A percentile compares a stretch with the other conserved stretches of the same genome.
Conservation (phyloP, 192 early-diverging fungal species). For the Backusella liffmaniae region DNA sequence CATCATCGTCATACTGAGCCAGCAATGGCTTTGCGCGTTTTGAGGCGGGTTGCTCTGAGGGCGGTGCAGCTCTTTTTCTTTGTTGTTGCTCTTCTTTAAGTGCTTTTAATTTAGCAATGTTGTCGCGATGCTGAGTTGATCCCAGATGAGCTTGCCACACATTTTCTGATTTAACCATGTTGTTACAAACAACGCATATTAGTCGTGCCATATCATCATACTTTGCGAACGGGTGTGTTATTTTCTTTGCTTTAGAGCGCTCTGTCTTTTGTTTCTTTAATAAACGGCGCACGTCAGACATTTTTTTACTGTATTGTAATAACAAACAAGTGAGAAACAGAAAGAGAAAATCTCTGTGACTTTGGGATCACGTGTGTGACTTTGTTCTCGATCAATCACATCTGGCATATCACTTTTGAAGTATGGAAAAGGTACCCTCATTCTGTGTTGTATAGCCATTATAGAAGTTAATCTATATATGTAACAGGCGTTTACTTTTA, state of each 20-base stretch:
- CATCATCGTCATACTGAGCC: slow-evolving; percentile 32
- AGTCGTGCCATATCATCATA: slow-evolving; percentile 47
- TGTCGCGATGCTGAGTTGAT: slow-evolving; percentile 43
- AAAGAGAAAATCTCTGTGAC: not conserved
- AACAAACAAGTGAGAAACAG: not conserved
- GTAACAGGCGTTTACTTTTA: too few relatives aligned
- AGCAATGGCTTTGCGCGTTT: slow-evolving; percentile 35
- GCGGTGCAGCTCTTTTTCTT: slow-evolving; percentile 23
- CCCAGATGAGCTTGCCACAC: slow-evolving; percentile 50
- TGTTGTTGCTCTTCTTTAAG: slow-evolving; percentile 43
- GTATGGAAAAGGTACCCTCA: too few relatives aligned
- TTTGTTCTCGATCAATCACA: not conserved
- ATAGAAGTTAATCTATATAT: too few relatives aligned
- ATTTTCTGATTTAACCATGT: slow-evolving; percentile 35
- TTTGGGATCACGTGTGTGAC: not conserved
- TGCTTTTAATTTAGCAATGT: slow-evolving; percentile 42
- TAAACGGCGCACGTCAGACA: slow-evolving; percentile 29
- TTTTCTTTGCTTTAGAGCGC: slow-evolving; percentile 25
- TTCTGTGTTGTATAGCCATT: too few relatives aligned
- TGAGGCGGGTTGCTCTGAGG: slow-evolving; percentile 18
- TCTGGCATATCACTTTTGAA: not conserved
- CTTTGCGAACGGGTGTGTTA: slow-evolving; percentile 50
- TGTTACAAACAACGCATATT: slow-evolving; percentile 46
- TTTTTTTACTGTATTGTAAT: not conserved
- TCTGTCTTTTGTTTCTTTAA: slow-evolving; percentile 31